Evolutionary conservation across 345 rosid genomes (phyloP).

Genomic region (Fremontodendron californicum): DNA sequence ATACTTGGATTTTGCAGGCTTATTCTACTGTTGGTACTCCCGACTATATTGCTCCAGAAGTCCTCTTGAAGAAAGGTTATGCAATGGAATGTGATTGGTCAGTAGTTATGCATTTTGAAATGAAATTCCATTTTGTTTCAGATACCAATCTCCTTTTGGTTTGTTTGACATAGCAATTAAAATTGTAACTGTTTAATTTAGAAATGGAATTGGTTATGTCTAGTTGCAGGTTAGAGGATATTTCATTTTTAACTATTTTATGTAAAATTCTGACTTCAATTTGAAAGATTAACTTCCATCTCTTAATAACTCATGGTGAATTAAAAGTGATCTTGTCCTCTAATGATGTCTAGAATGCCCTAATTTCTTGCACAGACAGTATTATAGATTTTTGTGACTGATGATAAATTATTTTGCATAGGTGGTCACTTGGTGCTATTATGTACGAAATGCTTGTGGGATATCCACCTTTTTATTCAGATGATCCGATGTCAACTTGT

Average conservation of each 20-base stretch:
- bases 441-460: slow-evolving; percentile 98
- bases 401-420: slow-evolving; percentile 31
- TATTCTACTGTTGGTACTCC: slow-evolving; percentile 98
- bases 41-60: slow-evolving; percentile 97
- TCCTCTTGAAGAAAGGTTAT: slow-evolving; percentile 91
- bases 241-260: not conserved
- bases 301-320: not conserved
- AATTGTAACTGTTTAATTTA: not conserved
- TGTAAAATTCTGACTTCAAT: not conserved
- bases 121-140: not conserved
- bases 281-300: not conserved
- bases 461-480: slow-evolving; percentile 97
- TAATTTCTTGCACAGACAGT: slow-evolving; percentile 7
- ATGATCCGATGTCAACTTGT: slow-evolving; percentile 95
- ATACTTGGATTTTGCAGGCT: slow-evolving; percentile 56
- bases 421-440: slow-evolving; percentile 99
- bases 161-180: not conserved
- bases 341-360: slow-evolving; percentile 5
- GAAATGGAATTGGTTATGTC: not conserved
- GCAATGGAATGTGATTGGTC: slow-evolving; percentile 98
- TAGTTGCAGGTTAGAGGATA: not conserved
- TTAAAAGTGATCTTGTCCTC: not conserved
- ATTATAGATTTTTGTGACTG: slow-evolving; percentile 13
- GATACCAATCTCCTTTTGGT: not conserved
- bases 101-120: slow-evolving; percentile 27